A percentile compares a stretch with the other conserved stretches of the same genome.
Evolutionary conservation across 164 flowering plant species (phyloP).

Genomic region (Saururus chinensis): DNA sequence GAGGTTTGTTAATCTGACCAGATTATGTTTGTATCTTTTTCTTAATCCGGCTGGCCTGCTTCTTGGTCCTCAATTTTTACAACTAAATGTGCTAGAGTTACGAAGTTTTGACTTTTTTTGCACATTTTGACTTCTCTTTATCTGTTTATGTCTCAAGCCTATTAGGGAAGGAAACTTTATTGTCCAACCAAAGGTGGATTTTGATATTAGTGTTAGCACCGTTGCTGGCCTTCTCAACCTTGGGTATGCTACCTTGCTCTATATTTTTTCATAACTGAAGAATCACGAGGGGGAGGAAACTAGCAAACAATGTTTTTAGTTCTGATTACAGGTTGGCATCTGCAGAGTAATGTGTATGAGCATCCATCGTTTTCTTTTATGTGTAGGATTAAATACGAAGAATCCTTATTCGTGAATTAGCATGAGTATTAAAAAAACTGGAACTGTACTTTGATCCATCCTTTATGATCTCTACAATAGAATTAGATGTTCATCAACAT

Average conservation of each 20-base stretch:
- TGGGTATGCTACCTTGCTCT: conserved; percentile 47
- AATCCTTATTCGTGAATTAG: too few species aligned
- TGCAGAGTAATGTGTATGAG: too few species aligned
- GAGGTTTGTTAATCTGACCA: conserved; percentile 47
- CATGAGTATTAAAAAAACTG: too few species aligned
- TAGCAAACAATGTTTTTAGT: too few species aligned
- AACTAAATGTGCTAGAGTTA: neutral
- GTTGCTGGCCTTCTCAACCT: conserved; percentile 98
- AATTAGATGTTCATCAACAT: too few species aligned
- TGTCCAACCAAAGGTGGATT: conserved; percentile 98
- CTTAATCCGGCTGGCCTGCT: neutral
- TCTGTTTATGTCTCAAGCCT: conserved; percentile 37
- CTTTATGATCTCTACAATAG: too few species aligned
- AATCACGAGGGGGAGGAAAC: too few species aligned
- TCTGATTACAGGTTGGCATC: too few species aligned
- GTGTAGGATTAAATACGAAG: too few species aligned
- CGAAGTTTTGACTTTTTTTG: neutral
- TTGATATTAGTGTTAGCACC: conserved; percentile 89
- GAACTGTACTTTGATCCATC: too few species aligned
- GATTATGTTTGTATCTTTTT: neutral
- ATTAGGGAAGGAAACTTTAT: conserved; percentile 94
- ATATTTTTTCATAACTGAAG: neutral
- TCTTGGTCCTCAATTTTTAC: neutral
- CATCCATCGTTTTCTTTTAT: too few species aligned
- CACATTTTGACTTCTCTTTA: neutral